phyloP scores from a whole-genome alignment of 2,329 filamentous ascomycete genomes.

The Pseudogymnoascus sp. region DNA sequence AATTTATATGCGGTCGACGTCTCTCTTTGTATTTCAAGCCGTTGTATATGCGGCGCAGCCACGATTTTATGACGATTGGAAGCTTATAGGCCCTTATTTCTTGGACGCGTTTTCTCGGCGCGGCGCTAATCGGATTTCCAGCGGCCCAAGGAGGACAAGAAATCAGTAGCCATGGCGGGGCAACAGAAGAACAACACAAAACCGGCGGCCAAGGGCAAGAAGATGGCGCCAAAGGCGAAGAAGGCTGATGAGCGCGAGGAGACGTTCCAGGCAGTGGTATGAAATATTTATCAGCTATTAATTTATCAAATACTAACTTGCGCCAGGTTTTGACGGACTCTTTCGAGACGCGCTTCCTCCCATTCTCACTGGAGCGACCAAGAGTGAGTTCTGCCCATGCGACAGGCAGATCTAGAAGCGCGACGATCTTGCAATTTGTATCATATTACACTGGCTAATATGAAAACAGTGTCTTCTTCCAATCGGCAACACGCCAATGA shows the following conservation, averaged over 20 bases:
- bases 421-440: not conserved
- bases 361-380: conserved; percentile 81
- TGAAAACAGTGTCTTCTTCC: conserved; percentile 73
- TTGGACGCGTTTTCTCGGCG: conserved; percentile 4
- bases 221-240: conserved; percentile 21
- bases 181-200: conserved; percentile 5
- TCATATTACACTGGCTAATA: conserved; percentile 18
- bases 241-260: conserved; percentile 27
- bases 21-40: not conserved
- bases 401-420: not conserved
- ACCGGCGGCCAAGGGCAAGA: conserved; percentile 21
- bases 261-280: conserved; percentile 29
- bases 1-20: conserved; percentile 6
- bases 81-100: not conserved
- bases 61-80: not conserved
- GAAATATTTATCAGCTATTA: conserved; percentile 8
- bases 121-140: not conserved
- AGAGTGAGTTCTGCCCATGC: conserved; percentile 49
- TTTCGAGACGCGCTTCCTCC: conserved; percentile 84
- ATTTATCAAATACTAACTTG: conserved; percentile 13
- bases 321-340: conserved; percentile 79
- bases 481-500: conserved; percentile 84
- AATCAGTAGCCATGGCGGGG: conserved; percentile 7
- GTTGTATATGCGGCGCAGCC: conserved; percentile 4
- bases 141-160: conserved; percentile 2